phyloP scores from a whole-genome alignment of 352 stramenopile genomes.

The Pythium pyrilobum region DNA sequence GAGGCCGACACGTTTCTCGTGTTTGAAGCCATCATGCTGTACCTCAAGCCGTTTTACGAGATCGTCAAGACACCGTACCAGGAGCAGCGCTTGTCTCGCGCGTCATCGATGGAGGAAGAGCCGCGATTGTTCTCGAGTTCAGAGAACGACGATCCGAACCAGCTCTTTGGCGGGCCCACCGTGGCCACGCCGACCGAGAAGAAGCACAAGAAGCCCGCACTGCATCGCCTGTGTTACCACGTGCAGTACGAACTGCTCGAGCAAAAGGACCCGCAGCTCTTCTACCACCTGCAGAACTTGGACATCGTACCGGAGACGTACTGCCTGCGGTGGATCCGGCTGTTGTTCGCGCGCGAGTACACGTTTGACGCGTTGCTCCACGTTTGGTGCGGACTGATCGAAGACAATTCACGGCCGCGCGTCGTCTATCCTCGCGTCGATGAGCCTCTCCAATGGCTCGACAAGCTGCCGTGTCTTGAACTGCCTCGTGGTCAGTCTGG shows the following conservation, averaged over 20 bases:
- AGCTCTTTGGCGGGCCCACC: constrained; percentile 16
- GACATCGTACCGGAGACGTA: constrained; percentile 80
- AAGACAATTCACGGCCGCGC: constrained; percentile 22
- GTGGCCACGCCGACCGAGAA: constrained; percentile 10
- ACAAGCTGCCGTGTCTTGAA: constrained; percentile 29
- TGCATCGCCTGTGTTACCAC: constrained; percentile 65
- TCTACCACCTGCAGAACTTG: constrained; percentile 74
- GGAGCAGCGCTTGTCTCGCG: constrained; percentile 4
- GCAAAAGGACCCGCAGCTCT: constrained; percentile 76
- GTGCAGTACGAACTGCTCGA: constrained; percentile 75
- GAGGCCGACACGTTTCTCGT: constrained; percentile 69
- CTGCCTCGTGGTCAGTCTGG: neutral
- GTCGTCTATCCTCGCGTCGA: constrained; percentile 38
- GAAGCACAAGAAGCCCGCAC: constrained; percentile 28
- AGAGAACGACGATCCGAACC: constrained; percentile 18
- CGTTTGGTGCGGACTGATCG: constrained; percentile 72
- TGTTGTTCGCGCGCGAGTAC: constrained; percentile 77
- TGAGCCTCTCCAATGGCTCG: constrained; percentile 30
- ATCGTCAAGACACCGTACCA: constrained; percentile 42
- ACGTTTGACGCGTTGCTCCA: constrained; percentile 49
- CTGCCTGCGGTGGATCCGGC: constrained; percentile 72
- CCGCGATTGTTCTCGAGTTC: constrained; percentile 25
- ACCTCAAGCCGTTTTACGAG: constrained; percentile 74
- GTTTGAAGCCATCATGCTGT: constrained; percentile 75
- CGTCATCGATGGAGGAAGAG: constrained; percentile 5